Evolutionary conservation across 176 grass and related monocot genomes (phyloP).

Genomic region (Typha latifolia): DNA sequence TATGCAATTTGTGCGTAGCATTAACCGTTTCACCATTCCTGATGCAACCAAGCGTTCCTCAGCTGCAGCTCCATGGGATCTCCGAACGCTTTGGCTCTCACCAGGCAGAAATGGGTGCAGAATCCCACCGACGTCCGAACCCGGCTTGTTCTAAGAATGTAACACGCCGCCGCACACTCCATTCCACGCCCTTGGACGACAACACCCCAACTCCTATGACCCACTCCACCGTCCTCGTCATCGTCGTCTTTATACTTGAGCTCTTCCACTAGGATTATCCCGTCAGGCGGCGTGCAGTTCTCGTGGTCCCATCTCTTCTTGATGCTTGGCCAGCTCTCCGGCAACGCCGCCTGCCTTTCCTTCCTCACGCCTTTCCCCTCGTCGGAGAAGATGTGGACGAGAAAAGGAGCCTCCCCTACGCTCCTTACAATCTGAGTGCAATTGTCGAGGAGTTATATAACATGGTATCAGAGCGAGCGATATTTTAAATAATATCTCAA

Average conservation of each 20-base stretch:
- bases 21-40: no score
- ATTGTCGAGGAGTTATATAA: no score
- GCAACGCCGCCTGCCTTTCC: background rate
- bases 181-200: constrained; percentile 51
- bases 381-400: no score
- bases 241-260: constrained; percentile 23
- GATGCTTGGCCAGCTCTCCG: background rate
- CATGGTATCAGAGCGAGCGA: no score
- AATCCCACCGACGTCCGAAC: constrained; percentile 29
- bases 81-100: constrained; percentile 63
- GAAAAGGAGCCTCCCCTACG: no score
- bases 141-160: constrained; percentile 56
- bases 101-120: constrained; percentile 89
- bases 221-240: constrained; percentile 32
- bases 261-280: background rate
- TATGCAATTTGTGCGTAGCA: no score
- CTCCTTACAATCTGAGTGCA: no score
- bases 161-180: constrained; percentile 37
- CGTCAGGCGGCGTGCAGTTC: no score
- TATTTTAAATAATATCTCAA: no score
- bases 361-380: no score
- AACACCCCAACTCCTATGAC: constrained; percentile 37
- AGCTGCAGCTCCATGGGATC: constrained; percentile 66
- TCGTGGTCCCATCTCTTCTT: background rate
- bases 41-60: constrained; percentile 58